A percentile compares a stretch with the other conserved stretches of the same genome.
These are phyloP conservation scores for Boletus eberwhitei DNA, from an alignment of 768 basidiomycete species.

Conservation along the genomic window DNA sequence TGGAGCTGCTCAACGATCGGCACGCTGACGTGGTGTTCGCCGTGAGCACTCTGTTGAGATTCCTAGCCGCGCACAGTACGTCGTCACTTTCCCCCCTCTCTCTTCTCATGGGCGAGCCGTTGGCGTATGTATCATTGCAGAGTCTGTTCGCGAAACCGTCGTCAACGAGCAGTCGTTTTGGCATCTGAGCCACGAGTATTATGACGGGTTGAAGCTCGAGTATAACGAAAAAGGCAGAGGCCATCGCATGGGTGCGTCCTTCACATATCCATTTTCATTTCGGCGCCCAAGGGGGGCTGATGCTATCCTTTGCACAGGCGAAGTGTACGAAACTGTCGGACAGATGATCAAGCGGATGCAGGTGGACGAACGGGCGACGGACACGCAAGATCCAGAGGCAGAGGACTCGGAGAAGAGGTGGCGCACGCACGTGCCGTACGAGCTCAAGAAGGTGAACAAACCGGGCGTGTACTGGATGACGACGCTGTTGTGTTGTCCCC, in stretches of 20 bases:
- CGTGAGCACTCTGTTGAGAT: constrained; percentile 11
- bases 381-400: background rate
- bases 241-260: constrained; percentile 11
- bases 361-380: background rate
- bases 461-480: constrained; percentile 4
- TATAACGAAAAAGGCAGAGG: constrained; percentile 13
- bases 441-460: constrained; percentile 4
- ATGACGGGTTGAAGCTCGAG: constrained; percentile 14
- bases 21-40: constrained; percentile 15
- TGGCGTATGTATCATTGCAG: background rate
- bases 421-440: constrained; percentile 13
- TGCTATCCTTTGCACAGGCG: constrained; percentile 7
- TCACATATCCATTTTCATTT: background rate
- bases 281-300: background rate
- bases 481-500: constrained; percentile 13
- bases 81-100: background rate
- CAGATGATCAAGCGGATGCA: constrained; percentile 23
- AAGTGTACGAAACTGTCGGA: constrained; percentile 23
- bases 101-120: background rate
- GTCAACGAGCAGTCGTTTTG: constrained; percentile 10
- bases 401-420: constrained; percentile 2
- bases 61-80: constrained; percentile 17
- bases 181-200: constrained; percentile 21
- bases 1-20: constrained; percentile 17
- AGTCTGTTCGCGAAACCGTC: constrained; percentile 15